Evolutionary conservation across 805 yeast genomes (phyloP).

Genomic region (Candida oleophila): DNA sequence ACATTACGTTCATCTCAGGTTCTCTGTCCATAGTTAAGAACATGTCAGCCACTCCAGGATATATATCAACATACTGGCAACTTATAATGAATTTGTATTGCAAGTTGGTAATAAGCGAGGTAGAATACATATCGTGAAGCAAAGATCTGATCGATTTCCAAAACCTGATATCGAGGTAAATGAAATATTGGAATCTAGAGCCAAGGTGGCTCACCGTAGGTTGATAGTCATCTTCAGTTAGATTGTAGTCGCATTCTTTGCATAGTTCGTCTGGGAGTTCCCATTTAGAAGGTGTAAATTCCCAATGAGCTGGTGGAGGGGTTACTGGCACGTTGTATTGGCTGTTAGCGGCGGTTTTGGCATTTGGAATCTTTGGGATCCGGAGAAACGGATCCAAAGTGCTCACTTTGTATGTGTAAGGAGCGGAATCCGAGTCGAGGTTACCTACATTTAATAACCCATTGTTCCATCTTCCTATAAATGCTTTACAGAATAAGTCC

Average conservation of each 20-base stretch:
- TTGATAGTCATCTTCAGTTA: conserved; percentile 24
- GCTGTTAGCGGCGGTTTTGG: conserved; percentile 5
- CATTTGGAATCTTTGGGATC: conserved; percentile 35
- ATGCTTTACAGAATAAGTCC: conserved; percentile 53
- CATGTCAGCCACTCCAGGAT: conserved; percentile 71
- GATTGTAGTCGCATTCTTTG: conserved; percentile 47
- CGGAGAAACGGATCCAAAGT: conserved; percentile 31
- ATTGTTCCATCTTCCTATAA: conserved; percentile 59
- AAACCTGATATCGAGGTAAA: conserved; percentile 67
- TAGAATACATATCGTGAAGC: conserved; percentile 64
- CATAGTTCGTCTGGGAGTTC: conserved; percentile 41
- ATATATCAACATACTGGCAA: conserved; percentile 80
- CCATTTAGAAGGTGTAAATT: conserved; percentile 44
- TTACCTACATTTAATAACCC: conserved; percentile 38
- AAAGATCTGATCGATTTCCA: conserved; percentile 61
- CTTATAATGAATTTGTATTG: conserved; percentile 58
- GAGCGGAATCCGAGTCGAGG: neutral
- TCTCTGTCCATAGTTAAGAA: conserved; percentile 78
- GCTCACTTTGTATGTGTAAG: conserved; percentile 26
- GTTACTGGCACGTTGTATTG: neutral
- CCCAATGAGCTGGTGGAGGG: conserved; percentile 34
- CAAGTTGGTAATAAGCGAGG: conserved; percentile 61
- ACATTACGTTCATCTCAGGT: conserved; percentile 77
- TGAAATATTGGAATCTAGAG: conserved; percentile 57
- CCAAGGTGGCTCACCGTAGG: conserved; percentile 35